Percentiles rank a stretch among this genome's conserved stretches.
Conservation (phyloP, 345 rosid genomes). For the Bruguiera gymnorhiza region DNA sequence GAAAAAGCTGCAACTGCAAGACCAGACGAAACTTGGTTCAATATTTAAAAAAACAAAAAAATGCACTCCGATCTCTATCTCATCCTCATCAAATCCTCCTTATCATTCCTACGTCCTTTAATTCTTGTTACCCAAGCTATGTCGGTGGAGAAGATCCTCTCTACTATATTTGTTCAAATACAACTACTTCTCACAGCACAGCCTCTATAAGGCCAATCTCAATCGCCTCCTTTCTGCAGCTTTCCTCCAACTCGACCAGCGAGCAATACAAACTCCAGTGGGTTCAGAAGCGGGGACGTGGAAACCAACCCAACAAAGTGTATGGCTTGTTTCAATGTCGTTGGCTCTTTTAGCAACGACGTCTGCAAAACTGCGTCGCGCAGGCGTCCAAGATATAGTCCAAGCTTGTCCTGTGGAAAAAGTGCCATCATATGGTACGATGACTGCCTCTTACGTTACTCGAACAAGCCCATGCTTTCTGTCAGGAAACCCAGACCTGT, state of each 20-base stretch:
- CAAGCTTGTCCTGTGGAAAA: constrained; percentile 20
- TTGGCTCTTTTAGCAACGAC: neutral
- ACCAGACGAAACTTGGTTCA: no score
- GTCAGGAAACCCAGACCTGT: neutral
- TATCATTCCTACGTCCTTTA: no score
- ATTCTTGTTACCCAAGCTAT: neutral
- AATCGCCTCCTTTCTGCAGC: constrained; percentile 5
- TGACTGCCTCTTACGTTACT: constrained; percentile 33
- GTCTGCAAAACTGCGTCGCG: constrained; percentile 20
- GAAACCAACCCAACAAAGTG: neutral
- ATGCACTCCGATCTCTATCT: no score
- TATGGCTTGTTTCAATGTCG: constrained; percentile 19
- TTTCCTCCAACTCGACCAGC: neutral
- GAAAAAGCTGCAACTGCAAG: no score
- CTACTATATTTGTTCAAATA: neutral
- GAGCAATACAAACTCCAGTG: neutral
- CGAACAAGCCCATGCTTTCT: constrained; percentile 16
- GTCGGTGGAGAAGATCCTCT: neutral
- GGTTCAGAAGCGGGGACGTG: neutral
- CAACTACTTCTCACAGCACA: constrained; percentile 11
- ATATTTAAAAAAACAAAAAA: no score
- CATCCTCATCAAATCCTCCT: no score
- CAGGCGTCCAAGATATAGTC: neutral
- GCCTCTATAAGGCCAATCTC: constrained; percentile 21
- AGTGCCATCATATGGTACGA: constrained; percentile 37